phyloP scores from a whole-genome alignment of 306 rosid genomes.

The Pyrus communis region DNA sequence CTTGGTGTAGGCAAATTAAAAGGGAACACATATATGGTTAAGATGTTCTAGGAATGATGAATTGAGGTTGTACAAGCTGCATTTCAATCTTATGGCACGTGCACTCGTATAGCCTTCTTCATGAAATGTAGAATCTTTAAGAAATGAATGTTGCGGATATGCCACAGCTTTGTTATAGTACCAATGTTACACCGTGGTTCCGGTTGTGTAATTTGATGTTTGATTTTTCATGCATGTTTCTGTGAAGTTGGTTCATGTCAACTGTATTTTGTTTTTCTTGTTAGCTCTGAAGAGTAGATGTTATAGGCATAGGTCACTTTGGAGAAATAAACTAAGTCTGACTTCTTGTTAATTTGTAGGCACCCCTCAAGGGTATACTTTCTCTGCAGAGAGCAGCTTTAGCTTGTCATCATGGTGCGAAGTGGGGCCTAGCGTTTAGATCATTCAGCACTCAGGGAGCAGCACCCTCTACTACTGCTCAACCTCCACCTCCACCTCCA shows the following conservation, averaged over 20 bases:
- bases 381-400: conserved; percentile 45
- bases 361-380: conserved; percentile 66
- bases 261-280: neutral
- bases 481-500: conserved; percentile 82
- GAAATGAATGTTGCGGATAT: neutral
- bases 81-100: neutral
- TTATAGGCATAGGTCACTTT: neutral
- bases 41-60: neutral
- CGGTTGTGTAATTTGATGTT: neutral
- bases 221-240: neutral
- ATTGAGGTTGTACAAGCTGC: neutral
- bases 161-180: neutral
- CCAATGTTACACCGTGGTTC: neutral
- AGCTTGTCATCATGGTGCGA: conserved; percentile 37
- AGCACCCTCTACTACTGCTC: conserved; percentile 46
- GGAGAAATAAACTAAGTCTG: neutral
- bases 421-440: conserved; percentile 46
- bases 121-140: neutral
- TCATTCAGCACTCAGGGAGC: conserved; percentile 75
- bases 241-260: neutral
- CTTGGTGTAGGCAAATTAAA: neutral
- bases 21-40: neutral
- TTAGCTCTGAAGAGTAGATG: neutral
- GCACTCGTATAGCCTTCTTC: neutral
- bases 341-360: conserved; percentile 29